These are phyloP conservation scores for Neurospora sp. DNA, from an alignment of 2,329 filamentous ascomycete species.

Conservation along the genomic window DNA sequence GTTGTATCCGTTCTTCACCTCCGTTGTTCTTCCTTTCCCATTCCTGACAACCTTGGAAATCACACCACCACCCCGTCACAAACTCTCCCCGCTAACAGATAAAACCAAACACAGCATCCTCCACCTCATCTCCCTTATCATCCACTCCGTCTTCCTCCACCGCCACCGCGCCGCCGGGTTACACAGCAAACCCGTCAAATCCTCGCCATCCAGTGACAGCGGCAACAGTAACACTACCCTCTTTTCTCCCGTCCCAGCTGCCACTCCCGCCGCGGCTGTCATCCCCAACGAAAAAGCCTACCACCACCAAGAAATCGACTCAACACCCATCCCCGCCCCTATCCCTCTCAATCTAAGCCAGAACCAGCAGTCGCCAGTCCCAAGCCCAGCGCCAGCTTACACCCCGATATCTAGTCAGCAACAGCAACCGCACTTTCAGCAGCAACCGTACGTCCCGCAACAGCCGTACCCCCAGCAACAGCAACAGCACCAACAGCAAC, in stretches of 20 bases:
- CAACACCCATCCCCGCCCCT: conserved; percentile 5
- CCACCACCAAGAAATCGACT: background rate
- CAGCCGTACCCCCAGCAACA: conserved; percentile 14
- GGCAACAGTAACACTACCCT: conserved; percentile 5
- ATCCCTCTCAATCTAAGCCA: conserved; percentile 7
- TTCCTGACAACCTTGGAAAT: background rate
- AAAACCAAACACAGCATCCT: conserved; percentile 26
- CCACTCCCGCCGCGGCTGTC: background rate
- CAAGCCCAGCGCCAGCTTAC: conserved; percentile 7
- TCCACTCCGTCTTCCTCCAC: conserved; percentile 32
- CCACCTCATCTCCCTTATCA: conserved; percentile 30
- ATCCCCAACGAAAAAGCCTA: conserved; percentile 5
- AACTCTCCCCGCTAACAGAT: background rate
- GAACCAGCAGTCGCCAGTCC: conserved; percentile 12
- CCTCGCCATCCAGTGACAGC: conserved; percentile 8
- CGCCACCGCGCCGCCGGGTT: conserved; percentile 35
- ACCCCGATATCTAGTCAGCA: conserved; percentile 3
- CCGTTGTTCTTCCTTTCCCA: background rate
- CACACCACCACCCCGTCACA: background rate
- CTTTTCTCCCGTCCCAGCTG: background rate
- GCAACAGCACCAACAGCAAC: conserved; percentile 13
- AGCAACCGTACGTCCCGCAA: no score
- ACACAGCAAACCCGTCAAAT: conserved; percentile 25
- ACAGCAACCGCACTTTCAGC: conserved; percentile 14
- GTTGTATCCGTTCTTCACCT: background rate